Evolutionary conservation across 805 yeast species (phyloP), one percentile per base, ranked within the genome.

Genomic region (Spathaspora passalidarum): DNA sequence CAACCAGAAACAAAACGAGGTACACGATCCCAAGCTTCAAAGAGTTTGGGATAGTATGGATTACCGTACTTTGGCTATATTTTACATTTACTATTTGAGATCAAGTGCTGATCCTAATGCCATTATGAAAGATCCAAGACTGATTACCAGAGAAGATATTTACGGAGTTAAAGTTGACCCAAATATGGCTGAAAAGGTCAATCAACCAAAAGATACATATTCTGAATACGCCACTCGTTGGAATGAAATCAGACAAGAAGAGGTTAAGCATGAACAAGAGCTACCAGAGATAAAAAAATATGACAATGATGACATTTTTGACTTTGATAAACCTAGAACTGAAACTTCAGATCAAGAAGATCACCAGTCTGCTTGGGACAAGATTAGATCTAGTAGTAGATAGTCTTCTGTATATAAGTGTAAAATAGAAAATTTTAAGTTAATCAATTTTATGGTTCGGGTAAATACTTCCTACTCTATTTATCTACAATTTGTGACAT

Each of bases 111-210:
- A 83, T 52, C 81, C 84, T 0, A 71, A 69, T 17, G 69, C 70
- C 41, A 67, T 77, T 32, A 62, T 84, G 52, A 76, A 76, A 45
- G 84, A 84, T 55, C 90, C 90, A 5, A 66, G 71, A 36, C 56
- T 55, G 1, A 55, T 60, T 46, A 62, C 66, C 2, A 59, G 56
- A 14, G 48, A 56, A 26, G 48, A 55, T 2, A 49, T 58, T 13
- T 67, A 66, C 43, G 65, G 63, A 43, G 69, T 67, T 17, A 59
- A 57, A 39, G 62, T 57, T 43, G 48, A 46, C 38, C 66, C 65
- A 14, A 14, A 20, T 13, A 13, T 56, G 22, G 8, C 11, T 17
- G 19, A 13, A 8, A 13, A 36, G 17, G 25, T 21, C 3, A 8
- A 29, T 7, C 25, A 6, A 7, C 9, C 9, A 22, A 22, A 22